phyloP scores from a whole-genome alignment of 2,329 filamentous ascomycete species.

The Hypoxylon sp. region DNA sequence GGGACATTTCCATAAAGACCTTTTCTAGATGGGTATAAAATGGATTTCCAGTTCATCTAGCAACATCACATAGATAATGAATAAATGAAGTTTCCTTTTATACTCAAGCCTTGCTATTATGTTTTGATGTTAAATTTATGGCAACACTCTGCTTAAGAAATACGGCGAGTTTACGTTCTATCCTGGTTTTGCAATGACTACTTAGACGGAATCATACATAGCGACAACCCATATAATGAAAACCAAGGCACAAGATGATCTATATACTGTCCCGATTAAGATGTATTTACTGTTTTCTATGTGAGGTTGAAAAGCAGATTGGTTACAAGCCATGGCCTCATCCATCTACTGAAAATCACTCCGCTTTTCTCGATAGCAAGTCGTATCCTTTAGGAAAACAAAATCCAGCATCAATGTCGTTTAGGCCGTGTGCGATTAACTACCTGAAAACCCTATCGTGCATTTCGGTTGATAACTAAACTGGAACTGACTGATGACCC shows the following conservation, averaged over 20 bases:
- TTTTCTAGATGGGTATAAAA: slow-evolving; percentile 25
- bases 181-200: neutral
- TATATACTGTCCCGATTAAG: neutral
- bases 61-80: slow-evolving; percentile 28
- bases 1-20: slow-evolving; percentile 11
- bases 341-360: neutral
- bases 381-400: neutral
- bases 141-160: neutral
- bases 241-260: neutral
- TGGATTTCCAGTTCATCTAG: slow-evolving; percentile 7
- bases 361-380: neutral
- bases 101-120: neutral
- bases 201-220: neutral
- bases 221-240: neutral
- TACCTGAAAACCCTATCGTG: slow-evolving; percentile 34
- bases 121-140: neutral
- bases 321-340: neutral
- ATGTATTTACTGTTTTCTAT: slow-evolving; percentile 1
- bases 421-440: slow-evolving; percentile 27
- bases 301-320: neutral
- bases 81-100: slow-evolving; percentile 18
- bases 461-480: slow-evolving; percentile 25
- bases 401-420: slow-evolving; percentile 11
- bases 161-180: neutral
- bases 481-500: slow-evolving; percentile 11